Conservation (phyloP, 768 basidiomycete species). For the Leucosporidium yakuticum region DNA sequence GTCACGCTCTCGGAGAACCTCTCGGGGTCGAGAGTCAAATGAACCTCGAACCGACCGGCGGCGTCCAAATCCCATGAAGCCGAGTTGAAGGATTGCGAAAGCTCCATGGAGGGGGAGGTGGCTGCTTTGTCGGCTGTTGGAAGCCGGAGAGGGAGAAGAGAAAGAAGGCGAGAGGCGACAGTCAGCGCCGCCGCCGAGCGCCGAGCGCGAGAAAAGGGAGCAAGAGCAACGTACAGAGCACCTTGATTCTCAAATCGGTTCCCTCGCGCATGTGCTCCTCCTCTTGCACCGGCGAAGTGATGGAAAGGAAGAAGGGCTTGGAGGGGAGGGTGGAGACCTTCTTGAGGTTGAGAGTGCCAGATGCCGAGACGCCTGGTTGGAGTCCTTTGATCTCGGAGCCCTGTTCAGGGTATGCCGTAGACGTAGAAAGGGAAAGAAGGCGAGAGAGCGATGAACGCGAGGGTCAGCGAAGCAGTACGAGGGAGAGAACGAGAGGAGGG, state of each 20-base stretch:
- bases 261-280: slow-evolving; percentile 4
- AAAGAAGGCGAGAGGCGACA: too few relatives aligned
- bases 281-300: not conserved
- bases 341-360: slow-evolving; percentile 17
- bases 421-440: too few relatives aligned
- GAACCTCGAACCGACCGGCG: slow-evolving; percentile 9
- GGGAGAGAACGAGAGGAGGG: too few relatives aligned
- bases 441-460: not conserved
- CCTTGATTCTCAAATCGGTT: slow-evolving; percentile 20
- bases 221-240: slow-evolving; percentile 11
- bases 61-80: slow-evolving; percentile 24
- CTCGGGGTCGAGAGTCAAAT: slow-evolving; percentile 13
- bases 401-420: too few relatives aligned
- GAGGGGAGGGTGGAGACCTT: slow-evolving; percentile 19
- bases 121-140: slow-evolving; percentile 26
- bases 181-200: too few relatives aligned
- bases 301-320: slow-evolving; percentile 25
- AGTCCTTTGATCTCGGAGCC: too few relatives aligned
- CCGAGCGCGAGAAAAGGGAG: too few relatives aligned
- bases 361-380: not conserved
- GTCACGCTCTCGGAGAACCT: slow-evolving; percentile 17
- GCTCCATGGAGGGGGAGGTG: slow-evolving; percentile 22
- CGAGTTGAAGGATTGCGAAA: slow-evolving; percentile 14
- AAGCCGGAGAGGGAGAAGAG: too few relatives aligned
- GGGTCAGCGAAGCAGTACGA: too few relatives aligned